Evolutionary conservation across 129 eudicot genomes (phyloP).

Genomic region (Flaveria bidentis): DNA sequence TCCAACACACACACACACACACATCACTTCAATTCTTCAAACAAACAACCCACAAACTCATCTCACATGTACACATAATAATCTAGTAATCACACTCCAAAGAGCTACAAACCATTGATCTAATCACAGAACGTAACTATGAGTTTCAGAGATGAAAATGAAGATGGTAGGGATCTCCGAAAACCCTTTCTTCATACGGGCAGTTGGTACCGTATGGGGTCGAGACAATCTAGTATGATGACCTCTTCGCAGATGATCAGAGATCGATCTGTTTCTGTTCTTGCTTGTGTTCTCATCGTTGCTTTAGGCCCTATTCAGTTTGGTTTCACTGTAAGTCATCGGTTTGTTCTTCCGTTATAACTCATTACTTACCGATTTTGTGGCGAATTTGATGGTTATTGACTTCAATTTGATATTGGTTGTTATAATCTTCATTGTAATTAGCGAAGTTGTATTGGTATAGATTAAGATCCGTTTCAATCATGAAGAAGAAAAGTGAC

Average conservation of each 20-base stretch:
- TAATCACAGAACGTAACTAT: background rate
- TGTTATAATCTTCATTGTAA: background rate
- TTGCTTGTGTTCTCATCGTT: constrained; percentile 9
- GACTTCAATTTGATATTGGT: background rate
- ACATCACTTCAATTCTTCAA: background rate
- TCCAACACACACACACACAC: background rate
- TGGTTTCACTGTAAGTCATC: background rate
- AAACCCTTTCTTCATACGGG: constrained; percentile 6
- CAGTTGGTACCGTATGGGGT: constrained; percentile 12
- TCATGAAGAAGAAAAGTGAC: background rate
- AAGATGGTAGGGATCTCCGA: constrained; percentile 1
- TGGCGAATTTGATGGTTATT: background rate
- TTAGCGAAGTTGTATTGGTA: background rate
- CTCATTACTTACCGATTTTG: background rate
- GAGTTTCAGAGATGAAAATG: constrained; percentile 10
- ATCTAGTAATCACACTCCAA: background rate
- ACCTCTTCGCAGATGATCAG: constrained; percentile 5
- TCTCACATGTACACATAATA: background rate
- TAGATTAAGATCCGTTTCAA: background rate
- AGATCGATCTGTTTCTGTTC: constrained; percentile 11
- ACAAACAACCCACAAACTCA: background rate
- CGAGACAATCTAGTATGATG: constrained; percentile 2
- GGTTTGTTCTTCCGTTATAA: background rate
- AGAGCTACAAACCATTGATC: background rate
- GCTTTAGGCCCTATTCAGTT: constrained; percentile 1